phyloP scores from a whole-genome alignment of 768 basidiomycete genomes.

The Xerocomellus intermedius region DNA sequence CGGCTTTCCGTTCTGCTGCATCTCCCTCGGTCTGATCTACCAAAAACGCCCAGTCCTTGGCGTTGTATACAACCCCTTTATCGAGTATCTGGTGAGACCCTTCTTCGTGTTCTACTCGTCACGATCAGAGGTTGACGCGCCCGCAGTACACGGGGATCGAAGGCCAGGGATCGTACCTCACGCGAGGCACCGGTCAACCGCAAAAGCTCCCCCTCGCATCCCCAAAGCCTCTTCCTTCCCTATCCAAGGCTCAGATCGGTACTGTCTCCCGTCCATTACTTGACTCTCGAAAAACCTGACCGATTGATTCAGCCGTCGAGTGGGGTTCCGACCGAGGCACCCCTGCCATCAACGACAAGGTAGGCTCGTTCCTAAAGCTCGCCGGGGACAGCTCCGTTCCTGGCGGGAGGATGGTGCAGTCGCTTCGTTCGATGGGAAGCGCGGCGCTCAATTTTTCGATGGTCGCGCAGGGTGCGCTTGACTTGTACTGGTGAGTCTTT shows the following conservation, averaged over 20 bases:
- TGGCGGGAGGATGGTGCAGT: conserved; percentile 83
- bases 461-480: conserved; percentile 86
- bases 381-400: conserved; percentile 66
- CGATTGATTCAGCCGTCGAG: conserved; percentile 57
- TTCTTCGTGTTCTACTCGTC: neutral
- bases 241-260: conserved; percentile 74
- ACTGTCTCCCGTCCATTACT: neutral
- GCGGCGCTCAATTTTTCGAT: conserved; percentile 79
- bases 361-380: conserved; percentile 66
- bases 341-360: conserved; percentile 55
- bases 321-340: conserved; percentile 81
- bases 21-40: conserved; percentile 89
- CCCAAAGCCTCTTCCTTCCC: conserved; percentile 61
- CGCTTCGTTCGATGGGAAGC: conserved; percentile 78
- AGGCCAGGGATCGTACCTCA: conserved; percentile 79
- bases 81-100: conserved; percentile 65
- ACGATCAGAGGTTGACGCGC: neutral
- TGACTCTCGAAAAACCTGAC: conserved; percentile 4
- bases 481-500: conserved; percentile 74
- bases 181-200: conserved; percentile 43
- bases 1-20: conserved; percentile 84
- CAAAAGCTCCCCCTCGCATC: conserved; percentile 64
- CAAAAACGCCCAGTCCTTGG: conserved; percentile 80
- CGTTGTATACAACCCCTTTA: conserved; percentile 92
- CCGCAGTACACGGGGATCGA: conserved; percentile 72